These are phyloP conservation scores for Cystofilobasidium ferigula DNA, from an alignment of 768 basidiomycete species.

Conservation along the genomic window DNA sequence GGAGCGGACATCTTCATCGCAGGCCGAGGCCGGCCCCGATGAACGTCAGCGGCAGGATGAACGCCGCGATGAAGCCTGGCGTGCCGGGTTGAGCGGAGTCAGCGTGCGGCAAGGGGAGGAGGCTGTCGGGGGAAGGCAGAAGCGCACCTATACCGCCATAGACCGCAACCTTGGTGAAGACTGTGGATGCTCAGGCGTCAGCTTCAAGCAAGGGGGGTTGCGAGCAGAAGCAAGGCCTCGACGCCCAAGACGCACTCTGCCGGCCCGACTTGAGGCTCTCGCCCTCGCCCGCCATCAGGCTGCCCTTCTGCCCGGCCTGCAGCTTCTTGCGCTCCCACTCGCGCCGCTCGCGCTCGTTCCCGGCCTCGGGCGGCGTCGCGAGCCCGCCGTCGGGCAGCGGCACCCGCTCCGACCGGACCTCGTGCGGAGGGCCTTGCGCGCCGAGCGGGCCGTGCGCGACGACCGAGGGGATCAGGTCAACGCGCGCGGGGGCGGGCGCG, in stretches of 20 bases:
- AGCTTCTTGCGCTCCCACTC: constrained; percentile 6
- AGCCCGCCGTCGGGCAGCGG: neutral
- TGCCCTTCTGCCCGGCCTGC: neutral
- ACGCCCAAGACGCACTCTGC: neutral
- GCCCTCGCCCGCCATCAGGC: constrained; percentile 2
- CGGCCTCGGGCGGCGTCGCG: neutral
- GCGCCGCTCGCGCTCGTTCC: neutral
- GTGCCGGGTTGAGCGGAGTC: too few species aligned
- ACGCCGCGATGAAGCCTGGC: neutral
- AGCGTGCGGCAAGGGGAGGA: neutral
- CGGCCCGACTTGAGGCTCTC: constrained; percentile 1
- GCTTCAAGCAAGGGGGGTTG: neutral
- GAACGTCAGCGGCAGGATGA: neutral
- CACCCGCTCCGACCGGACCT: neutral
- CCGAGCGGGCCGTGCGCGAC: neutral
- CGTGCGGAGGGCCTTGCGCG: neutral
- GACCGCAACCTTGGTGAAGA: neutral
- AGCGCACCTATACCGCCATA: neutral
- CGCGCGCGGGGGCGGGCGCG: neutral
- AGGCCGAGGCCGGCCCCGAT: neutral
- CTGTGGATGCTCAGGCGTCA: neutral
- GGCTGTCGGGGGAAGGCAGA: neutral
- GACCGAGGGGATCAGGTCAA: neutral
- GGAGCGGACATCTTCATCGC: neutral
- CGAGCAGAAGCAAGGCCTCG: neutral